Conservation (phyloP, 257 asterid genomes). For the Nemophila menziesii region DNA sequence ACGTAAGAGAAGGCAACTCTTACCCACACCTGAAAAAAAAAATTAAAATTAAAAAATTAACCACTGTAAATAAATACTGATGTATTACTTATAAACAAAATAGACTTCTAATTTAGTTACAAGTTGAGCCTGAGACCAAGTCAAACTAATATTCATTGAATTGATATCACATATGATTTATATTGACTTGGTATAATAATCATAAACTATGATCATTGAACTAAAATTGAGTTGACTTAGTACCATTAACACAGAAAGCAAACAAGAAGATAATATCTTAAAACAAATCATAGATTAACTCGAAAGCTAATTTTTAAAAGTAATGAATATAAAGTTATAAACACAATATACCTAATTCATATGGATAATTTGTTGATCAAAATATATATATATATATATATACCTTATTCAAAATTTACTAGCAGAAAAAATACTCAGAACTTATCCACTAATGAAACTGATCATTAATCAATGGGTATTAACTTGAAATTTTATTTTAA, state of each 20-base stretch:
- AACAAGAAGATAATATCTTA: not conserved
- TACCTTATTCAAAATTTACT: not conserved
- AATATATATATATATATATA: too few relatives aligned
- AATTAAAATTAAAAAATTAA: not conserved
- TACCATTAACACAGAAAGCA: not conserved
- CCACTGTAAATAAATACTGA: not conserved
- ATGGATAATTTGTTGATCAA: not conserved
- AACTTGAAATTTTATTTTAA: too few relatives aligned
- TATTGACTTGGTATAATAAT: not conserved
- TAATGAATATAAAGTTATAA: too few relatives aligned
- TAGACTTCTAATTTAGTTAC: not conserved
- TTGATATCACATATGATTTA: not conserved
- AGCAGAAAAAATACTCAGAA: not conserved
- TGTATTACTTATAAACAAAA: not conserved
- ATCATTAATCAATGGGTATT: not conserved
- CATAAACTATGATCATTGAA: not conserved
- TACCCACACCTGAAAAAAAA: slow-evolving; percentile 44
- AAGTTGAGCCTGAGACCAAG: not conserved
- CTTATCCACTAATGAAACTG: too few relatives aligned
- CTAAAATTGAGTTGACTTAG: too few relatives aligned
- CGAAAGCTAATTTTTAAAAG: not conserved
- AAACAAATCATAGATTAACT: not conserved
- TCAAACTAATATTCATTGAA: not conserved
- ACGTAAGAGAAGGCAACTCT: slow-evolving; percentile 97
- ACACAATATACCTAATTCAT: too few relatives aligned